These are phyloP conservation scores for Astragalus glycyphyllos DNA, from an alignment of 306 rosid species.

Conservation along the genomic window DNA sequence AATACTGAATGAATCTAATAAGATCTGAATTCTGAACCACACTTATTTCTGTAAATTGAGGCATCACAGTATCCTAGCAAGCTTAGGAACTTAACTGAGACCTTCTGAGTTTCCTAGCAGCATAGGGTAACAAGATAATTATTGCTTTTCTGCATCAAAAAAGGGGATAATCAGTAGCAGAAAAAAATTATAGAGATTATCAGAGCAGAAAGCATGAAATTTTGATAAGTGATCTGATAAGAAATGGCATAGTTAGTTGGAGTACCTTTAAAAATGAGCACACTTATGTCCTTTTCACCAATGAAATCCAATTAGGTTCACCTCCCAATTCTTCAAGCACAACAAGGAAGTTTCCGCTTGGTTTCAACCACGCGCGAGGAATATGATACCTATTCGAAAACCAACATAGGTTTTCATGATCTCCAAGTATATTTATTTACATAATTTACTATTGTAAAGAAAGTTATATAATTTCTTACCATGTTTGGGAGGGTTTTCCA, in stretches of 20 bases:
- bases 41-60: conserved; percentile 43
- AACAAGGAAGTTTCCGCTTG: conserved; percentile 74
- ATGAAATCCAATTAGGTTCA: conserved; percentile 65
- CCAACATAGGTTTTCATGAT: neutral
- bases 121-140: conserved; percentile 48
- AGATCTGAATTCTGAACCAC: conserved; percentile 40
- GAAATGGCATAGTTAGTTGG: conserved; percentile 12
- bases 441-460: neutral
- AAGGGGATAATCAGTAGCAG: neutral
- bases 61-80: conserved; percentile 44
- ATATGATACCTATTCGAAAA: conserved; percentile 79
- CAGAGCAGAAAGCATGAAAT: neutral
- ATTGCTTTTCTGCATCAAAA: conserved; percentile 55
- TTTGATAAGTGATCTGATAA: neutral
- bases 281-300: conserved; percentile 65
- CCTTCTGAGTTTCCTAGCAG: conserved; percentile 52
- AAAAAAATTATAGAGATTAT: conserved; percentile 2
- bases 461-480: conserved; percentile 54
- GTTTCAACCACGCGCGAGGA: conserved; percentile 85
- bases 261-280: conserved; percentile 59
- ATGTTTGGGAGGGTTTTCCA: conserved; percentile 76
- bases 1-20: conserved; percentile 32
- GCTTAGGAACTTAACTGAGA: conserved; percentile 54
- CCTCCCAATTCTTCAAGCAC: conserved; percentile 97
- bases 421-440: neutral